Base-by-base conservation (phyloP, 2,329 filamentous ascomycete genomes). In the Raffaelea deltoideospora region DNA sequence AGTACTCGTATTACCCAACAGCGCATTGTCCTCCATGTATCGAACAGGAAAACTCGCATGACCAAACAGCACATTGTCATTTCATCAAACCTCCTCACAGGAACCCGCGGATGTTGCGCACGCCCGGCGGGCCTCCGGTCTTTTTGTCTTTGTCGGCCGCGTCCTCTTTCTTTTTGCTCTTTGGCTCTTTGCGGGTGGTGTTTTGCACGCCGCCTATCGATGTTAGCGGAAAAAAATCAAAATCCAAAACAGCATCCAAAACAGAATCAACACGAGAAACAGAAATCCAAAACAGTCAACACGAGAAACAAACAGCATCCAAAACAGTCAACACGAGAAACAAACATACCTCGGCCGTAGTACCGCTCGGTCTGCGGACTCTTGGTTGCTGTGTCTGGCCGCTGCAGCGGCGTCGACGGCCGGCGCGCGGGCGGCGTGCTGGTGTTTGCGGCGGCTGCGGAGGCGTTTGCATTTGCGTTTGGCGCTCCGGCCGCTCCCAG, bases 191-290 rank as follows among this genome's bases (percentile, higher is more conserved):
- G 4, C 61, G 60, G 1, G 59, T 50, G 22, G 58, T 50, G 46
- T 64, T 68, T 43, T 67, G 64, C 9, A 65, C 54, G 18, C 64
- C 63, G 15, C 65, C 66, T 63, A 46, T 35, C 10, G 15, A 55
- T 60, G 14, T 61, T 53, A 44, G 64, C 62, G n/a, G 9, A 28
- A 14, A 28, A n/a, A 28, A 28, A 14, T n/a, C n/a, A n/a, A n/a
- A n/a, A n/a, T n/a, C n/a, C n/a, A n/a, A n/a, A n/a, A n/a, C n/a
- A n/a, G n/a, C n/a, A n/a, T n/a, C n/a, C n/a, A n/a, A 28, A 14
- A n/a, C 8, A 27, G 13, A 27, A 30, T 10, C 4, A 8, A 17
- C 5, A 15, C 13, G 5, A 17, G n/a, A 17, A 30, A n/a, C 7
- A n/a, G n/a, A n/a, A n/a, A n/a, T n/a, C n/a, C n/a, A n/a, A 28